These are phyloP conservation scores for Komagataella phaffii DNA, from an alignment of 805 yeast genomes.

Conservation along the genomic window DNA sequence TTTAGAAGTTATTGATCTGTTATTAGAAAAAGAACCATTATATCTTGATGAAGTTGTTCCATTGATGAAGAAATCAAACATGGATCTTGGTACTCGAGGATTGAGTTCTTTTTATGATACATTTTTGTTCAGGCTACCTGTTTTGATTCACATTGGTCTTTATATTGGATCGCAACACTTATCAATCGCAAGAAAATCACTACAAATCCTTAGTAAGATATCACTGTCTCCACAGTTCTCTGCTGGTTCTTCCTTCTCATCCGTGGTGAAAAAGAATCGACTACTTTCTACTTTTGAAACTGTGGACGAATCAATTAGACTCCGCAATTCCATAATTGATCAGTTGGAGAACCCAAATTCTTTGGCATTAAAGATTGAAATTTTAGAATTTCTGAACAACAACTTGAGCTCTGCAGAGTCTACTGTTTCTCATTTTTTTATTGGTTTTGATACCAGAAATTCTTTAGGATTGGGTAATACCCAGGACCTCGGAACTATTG, in stretches of 20 bases:
- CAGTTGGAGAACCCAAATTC: conserved; percentile 39
- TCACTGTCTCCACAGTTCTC: conserved; percentile 34
- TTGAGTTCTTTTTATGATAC: conserved; percentile 58
- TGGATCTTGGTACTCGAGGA: conserved; percentile 41
- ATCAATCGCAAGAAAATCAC: conserved; percentile 36
- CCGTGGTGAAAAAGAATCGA: conserved; percentile 37
- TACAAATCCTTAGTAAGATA: conserved; percentile 38
- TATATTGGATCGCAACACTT: conserved; percentile 50
- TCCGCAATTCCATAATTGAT: conserved; percentile 57
- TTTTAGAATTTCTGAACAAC: conserved; percentile 43
- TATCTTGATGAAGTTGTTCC: conserved; percentile 44
- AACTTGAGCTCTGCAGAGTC: conserved; percentile 30
- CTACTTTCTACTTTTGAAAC: conserved; percentile 60
- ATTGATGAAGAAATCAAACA: conserved; percentile 27
- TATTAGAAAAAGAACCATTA: conserved; percentile 42
- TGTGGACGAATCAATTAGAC: conserved; percentile 64
- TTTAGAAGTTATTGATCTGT: conserved; percentile 27
- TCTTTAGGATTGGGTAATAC: conserved; percentile 36
- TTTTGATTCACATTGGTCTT: conserved; percentile 62
- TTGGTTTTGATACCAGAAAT: conserved; percentile 48
- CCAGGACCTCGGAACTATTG: conserved; percentile 32
- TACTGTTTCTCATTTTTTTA: conserved; percentile 57
- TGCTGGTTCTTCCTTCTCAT: conserved; percentile 7
- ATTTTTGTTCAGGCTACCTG: conserved; percentile 52
- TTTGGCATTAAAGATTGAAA: conserved; percentile 36